Evolutionary conservation across 1,284 basidiomycete genomes (phyloP), one percentile per base, ranked within the genome.

Genomic region (Microbotryum saponariae): DNA sequence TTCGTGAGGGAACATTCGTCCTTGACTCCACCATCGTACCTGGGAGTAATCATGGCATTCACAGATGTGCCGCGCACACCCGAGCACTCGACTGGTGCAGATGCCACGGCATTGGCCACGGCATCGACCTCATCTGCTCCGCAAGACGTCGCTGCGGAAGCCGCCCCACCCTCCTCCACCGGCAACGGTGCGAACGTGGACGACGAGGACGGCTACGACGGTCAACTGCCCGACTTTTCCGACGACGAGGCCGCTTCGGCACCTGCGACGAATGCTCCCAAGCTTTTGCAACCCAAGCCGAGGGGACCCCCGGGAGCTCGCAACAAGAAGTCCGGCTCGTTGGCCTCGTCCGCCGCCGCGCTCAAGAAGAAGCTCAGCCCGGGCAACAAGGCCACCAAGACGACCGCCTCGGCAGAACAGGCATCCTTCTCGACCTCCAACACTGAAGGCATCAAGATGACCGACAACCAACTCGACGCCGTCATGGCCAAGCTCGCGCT

Each of bases 151-250:
- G 37, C 37, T 42, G 37, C 37, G 14, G 37, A 42, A 42, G 37
- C 12, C 16, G 37, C 37, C 10, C 37, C 37, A 42, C 37, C 37
- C 37, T 23, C 23, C 23, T 25, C 25, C 25, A 14, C 37, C 37
- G 10, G 12, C 37, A 10, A 4, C 37, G 37, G 12, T 6, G 37
- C 37, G 9, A 27, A 31, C 1, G 51, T 21, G 4, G 53, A 51
- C 6, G 18, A 49, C 25, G 33, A 21, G 3, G 45, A 55, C 0
- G 42, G 29, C 6, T 63, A 64, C 62, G 62, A 66, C 37, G 65
- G 65, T 2, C 58, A 66, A 42, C 48, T 67, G 6, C 66, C 66
- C 46, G 66, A 67, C 10, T 67, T 67, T 54, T 59, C 56, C 21
- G 66, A 65, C 59, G 44, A 29, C 21, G 63, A 64, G n/a, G 16